These are phyloP conservation scores for Nigrospora oryzae DNA, from an alignment of 2,329 filamentous ascomycete genomes.

Conservation along the genomic window DNA sequence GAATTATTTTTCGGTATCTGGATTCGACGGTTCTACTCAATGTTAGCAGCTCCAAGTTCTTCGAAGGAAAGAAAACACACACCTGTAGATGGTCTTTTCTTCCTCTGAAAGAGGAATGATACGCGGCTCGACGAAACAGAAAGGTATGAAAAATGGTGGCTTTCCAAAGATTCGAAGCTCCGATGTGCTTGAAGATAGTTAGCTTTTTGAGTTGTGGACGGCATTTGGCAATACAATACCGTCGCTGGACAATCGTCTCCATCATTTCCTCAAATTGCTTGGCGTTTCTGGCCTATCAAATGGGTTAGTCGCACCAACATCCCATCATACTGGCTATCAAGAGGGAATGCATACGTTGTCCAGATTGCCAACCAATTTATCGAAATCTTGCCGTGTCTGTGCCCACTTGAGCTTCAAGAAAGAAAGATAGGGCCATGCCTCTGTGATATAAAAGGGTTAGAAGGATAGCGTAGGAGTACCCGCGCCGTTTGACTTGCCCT, in stretches of 20 bases:
- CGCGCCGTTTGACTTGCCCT: neutral
- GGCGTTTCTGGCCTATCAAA: neutral
- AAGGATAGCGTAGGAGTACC: too few relatives aligned
- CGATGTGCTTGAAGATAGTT: neutral
- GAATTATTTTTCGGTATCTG: neutral
- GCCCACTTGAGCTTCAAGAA: neutral
- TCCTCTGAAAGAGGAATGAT: neutral
- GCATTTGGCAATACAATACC: neutral
- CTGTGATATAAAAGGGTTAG: neutral
- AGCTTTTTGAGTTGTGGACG: too few relatives aligned
- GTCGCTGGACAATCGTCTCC: neutral
- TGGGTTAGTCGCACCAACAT: neutral
- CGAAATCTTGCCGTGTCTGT: neutral
- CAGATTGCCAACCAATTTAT: neutral
- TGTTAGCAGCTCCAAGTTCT: neutral
- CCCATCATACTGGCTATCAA: neutral
- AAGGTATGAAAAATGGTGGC: too few relatives aligned
- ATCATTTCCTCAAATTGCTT: neutral
- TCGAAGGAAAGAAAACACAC: too few relatives aligned
- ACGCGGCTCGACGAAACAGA: too few relatives aligned
- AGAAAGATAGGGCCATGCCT: neutral
- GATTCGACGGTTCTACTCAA: neutral
- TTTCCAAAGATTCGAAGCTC: neutral
- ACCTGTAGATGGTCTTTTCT: slow-evolving; percentile 1
- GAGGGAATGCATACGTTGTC: neutral